These are phyloP conservation scores for Isatis tinctoria DNA, from an alignment of 345 rosid genomes.

Conservation along the genomic window DNA sequence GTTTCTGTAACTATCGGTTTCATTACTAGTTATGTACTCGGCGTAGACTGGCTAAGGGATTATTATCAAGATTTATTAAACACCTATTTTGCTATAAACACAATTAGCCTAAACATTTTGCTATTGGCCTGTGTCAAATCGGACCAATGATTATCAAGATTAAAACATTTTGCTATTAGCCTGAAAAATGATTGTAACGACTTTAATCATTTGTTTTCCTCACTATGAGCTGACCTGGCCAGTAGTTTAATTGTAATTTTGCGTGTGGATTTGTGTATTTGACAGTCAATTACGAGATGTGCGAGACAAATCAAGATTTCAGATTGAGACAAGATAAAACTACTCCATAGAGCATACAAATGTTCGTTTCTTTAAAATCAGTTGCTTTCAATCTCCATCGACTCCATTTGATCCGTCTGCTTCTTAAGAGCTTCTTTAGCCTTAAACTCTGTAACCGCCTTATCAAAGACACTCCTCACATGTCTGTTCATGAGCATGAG, in stretches of 20 bases:
- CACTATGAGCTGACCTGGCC: no score
- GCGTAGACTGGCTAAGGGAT: not conserved
- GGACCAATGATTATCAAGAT: no score
- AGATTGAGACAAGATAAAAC: not conserved
- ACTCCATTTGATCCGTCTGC: not conserved
- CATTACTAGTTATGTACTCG: conserved; percentile 7
- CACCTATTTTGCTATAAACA: not conserved
- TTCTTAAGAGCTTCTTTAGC: not conserved
- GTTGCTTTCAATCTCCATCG: conserved; percentile 15
- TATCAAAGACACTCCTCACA: conserved; percentile 61
- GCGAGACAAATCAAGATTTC: not conserved
- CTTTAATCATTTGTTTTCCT: no score
- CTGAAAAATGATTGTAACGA: no score
- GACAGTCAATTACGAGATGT: not conserved
- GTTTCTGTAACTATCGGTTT: conserved; percentile 20
- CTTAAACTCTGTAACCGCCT: conserved; percentile 45
- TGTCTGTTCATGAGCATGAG: conserved; percentile 71
- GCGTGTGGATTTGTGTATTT: not conserved
- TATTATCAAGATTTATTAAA: not conserved
- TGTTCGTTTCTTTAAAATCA: not conserved
- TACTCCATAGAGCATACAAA: not conserved
- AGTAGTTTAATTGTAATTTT: no score
- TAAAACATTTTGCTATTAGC: no score
- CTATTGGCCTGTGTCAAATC: not conserved
- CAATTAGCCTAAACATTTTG: not conserved